Base-by-base conservation (phyloP, 2,329 filamentous ascomycete genomes). In the Alternaria conjuncta region DNA sequence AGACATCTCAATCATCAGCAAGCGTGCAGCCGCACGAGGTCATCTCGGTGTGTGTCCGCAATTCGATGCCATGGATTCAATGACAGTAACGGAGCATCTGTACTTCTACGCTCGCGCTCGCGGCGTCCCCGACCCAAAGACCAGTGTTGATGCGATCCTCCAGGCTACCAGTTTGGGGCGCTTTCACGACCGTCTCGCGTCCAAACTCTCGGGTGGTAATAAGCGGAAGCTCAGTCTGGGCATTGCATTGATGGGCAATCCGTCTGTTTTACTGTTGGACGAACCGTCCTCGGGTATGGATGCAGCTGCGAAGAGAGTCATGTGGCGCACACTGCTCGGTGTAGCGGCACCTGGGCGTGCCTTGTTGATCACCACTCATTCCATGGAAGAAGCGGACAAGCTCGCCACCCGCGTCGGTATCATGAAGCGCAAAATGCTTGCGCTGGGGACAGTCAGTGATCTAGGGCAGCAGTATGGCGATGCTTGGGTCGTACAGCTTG, bases 381-480 rank as follows among this genome's bases (percentile, higher is more conserved):
- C 89, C 53, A 97, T 97, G 94, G 94, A 97, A 78, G 95, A 97
- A 81, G 95, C 94, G 0, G 93, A 97, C 74, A 94, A 94, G 1
- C 85, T 98, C 3, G 94, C 94, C 0, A 89, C 89, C 28, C 87
- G 93, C 2, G 93, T 92, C 0, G 95, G 93, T 12, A 97, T 98
- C 69, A 89, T 98, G 81, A 92, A 94, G 9, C 87, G 88, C 70
- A 86, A 89, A 30, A 96, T 97, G 93, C 85, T 97, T 21, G 94
- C 94, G 0, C 84, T 96, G 9, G 94, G 94, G 5, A 91, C 90
- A 0, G 90, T 89, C 1, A 89, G 93, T 32, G 83, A 89, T 61
- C 84, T 97, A 4, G 86, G 94, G 8, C 85, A 86, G 47, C 88
- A 90, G 58, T 94, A 94, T 74, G 94, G 94, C 10, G 90, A 95